These are phyloP conservation scores for Trametes gibbosa DNA, from an alignment of 768 basidiomycete species.

Conservation along the genomic window DNA sequence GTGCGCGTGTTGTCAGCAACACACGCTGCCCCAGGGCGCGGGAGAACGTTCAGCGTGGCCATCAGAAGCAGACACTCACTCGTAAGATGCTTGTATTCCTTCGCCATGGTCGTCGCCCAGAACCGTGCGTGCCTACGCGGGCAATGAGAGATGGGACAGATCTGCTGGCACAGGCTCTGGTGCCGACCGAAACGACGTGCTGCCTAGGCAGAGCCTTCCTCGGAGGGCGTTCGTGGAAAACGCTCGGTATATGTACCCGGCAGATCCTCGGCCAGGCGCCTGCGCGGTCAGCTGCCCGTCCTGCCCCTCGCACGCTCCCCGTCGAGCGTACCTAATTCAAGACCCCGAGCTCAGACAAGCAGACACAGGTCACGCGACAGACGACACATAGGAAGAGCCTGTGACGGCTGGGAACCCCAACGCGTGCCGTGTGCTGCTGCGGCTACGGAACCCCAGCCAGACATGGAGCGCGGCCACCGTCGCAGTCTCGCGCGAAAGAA, in stretches of 20 bases:
- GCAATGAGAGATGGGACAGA: not conserved
- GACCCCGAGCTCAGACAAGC: not conserved
- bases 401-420: not conserved
- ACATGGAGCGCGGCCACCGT: not conserved
- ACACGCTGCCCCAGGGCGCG: too few species aligned
- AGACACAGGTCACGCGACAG: not conserved
- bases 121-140: not conserved
- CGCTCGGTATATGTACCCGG: constrained; percentile 17
- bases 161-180: not conserved
- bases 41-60: too few species aligned
- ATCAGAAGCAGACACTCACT: constrained; percentile 26
- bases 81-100: constrained; percentile 39
- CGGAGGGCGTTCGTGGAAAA: not conserved
- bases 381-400: not conserved
- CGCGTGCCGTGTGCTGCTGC: not conserved
- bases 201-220: not conserved
- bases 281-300: constrained; percentile 5
- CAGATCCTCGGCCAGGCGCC: not conserved
- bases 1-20: too few species aligned
- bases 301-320: not conserved
- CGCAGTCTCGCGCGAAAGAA: not conserved
- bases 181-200: not conserved
- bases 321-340: not conserved
- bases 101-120: constrained; percentile 19
- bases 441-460: not conserved